Evolutionary conservation across 495 filamentous ascomycete genomes (phyloP).

Genomic region (Aspergillus indologenus): DNA sequence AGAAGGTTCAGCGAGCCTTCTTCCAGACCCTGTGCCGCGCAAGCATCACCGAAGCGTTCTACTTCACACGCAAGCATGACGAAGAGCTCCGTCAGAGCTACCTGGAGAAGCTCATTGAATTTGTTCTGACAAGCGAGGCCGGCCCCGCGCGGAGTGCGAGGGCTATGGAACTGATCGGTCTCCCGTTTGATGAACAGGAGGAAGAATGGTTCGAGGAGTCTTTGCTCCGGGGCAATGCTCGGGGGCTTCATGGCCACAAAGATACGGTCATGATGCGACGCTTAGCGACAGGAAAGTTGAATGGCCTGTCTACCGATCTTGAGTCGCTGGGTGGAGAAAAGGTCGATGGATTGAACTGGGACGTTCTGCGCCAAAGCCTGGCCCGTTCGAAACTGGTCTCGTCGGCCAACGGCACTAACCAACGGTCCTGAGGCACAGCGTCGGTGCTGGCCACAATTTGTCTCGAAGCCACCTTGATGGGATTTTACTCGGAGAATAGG

Average conservation of each 20-base stretch:
- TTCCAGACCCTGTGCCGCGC: conserved; percentile 65
- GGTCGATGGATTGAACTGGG: conserved; percentile 54
- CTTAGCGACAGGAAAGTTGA: conserved; percentile 53
- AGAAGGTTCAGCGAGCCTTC: conserved; percentile 57
- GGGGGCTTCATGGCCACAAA: conserved; percentile 56
- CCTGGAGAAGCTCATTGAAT: conserved; percentile 64
- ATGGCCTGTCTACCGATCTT: conserved; percentile 31
- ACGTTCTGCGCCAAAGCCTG: conserved; percentile 42
- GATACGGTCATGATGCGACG: conserved; percentile 69
- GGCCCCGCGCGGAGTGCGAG: conserved; percentile 48
- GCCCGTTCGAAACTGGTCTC: conserved; percentile 20
- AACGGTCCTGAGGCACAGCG: neutral
- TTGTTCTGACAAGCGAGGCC: conserved; percentile 50
- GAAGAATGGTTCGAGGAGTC: conserved; percentile 69
- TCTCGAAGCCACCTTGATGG: conserved; percentile 12
- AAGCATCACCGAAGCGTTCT: conserved; percentile 68
- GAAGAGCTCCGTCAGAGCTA: conserved; percentile 56
- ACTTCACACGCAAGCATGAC: conserved; percentile 63
- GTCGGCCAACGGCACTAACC: neutral
- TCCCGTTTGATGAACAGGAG: conserved; percentile 66
- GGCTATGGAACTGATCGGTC: conserved; percentile 65
- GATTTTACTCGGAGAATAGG: conserved; percentile 17
- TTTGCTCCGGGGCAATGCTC: conserved; percentile 59
- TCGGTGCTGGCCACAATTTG: neutral
- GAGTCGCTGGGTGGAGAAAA: conserved; percentile 46